Base-by-base conservation (phyloP, 208 protist genomes). In the Leishmania turanica region DNA sequence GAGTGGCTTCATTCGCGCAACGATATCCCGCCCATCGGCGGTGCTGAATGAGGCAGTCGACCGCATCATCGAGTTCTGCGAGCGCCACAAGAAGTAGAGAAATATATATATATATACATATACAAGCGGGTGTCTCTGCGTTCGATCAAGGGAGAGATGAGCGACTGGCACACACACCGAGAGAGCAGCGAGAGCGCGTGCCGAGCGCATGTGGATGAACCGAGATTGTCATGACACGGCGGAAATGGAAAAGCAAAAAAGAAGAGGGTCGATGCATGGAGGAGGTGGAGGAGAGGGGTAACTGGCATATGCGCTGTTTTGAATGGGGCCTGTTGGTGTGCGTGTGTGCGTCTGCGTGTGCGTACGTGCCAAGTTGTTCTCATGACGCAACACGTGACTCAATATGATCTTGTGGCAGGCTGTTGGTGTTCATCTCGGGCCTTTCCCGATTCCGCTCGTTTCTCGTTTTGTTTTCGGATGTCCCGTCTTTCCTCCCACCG, bases 1-100 rank as follows among this genome's bases (percentile, higher is more conserved):
- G 53, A 47, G 69, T 19, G 90, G 92, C 53, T 92, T 90, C 75
- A 56, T 99, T 54, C 86, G 97, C 21, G 89, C 97, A 31, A 96
- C 97, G 17, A 82, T 96, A n/a, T 93, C 93, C 45, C 81, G 94
- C 45, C 91, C 96, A 37, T 40, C 75, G 37, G 83, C 88, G 17
- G 87, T 98, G 40, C 82, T 98, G 3, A 73, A 70, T 11, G 96
- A 98, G 73, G 96, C 97, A 13, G 91, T 90, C 56, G 80, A 88
- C 37, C 88, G 97, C 72, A 95, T 99, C 24, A 88, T 87, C 54
- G 83, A 83, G 51, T 98, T 99, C 81, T 89, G 82, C 70, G 77
- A 91, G 80, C 88, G 88, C 42, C 89, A 92, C 77, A 83, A 80
- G 64, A 90, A 88, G 75, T 82, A 79, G 31, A 40, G 19, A 56